Conservation (phyloP, 192 early-diverging fungal species). For the Funneliformis geosporum region DNA sequence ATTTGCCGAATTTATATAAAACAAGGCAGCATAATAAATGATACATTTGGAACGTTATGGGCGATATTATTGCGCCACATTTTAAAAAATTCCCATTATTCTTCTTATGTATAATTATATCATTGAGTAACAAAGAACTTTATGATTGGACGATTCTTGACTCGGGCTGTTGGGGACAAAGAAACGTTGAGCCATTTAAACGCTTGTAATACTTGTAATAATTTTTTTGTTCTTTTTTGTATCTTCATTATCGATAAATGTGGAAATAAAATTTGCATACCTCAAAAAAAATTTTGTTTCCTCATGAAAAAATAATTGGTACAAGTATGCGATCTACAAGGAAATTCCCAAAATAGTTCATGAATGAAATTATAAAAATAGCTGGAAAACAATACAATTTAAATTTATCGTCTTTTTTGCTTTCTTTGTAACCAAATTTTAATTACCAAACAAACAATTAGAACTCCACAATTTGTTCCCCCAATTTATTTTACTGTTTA, state of each 20-base stretch:
- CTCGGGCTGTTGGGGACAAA: neutral
- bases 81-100: neutral
- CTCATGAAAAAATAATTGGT: too few relatives aligned
- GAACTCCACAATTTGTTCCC: neutral
- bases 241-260: neutral
- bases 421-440: neutral
- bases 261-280: neutral
- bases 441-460: neutral
- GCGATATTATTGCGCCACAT: neutral
- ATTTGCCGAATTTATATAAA: too few relatives aligned
- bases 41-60: too few relatives aligned
- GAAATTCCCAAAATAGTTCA: neutral
- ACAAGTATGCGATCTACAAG: neutral
- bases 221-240: neutral
- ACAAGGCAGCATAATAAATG: too few relatives aligned
- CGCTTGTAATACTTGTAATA: neutral
- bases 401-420: neutral
- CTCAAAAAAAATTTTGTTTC: neutral
- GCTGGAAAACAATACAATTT: neutral
- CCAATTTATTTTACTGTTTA: neutral
- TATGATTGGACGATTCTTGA: neutral
- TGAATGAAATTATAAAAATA: neutral
- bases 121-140: neutral
- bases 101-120: neutral
- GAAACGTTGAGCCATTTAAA: neutral